Percentiles rank a stretch among this genome's conserved stretches.
These are phyloP conservation scores for Cronartium quercuum DNA, from an alignment of 1,284 basidiomycete species.

Conservation along the genomic window DNA sequence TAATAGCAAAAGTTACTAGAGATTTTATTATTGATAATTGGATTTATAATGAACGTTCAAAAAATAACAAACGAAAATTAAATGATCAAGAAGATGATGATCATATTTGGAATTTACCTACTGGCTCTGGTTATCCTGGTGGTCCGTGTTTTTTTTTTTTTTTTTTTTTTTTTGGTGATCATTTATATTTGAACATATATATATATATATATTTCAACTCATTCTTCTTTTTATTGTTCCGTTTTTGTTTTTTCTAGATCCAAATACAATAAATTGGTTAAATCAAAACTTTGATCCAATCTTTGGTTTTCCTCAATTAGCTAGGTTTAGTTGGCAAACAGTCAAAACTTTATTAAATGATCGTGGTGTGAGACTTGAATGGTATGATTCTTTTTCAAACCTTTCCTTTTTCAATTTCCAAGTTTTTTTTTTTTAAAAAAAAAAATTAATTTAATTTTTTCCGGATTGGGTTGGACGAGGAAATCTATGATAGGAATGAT, in stretches of 20 bases:
- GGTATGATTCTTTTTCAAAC: constrained; percentile 56
- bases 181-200: too few species aligned
- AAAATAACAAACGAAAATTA: constrained; percentile 14
- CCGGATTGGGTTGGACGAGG: not conserved
- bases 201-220: not conserved
- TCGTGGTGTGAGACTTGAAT: constrained; percentile 66
- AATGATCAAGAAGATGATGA: not conserved
- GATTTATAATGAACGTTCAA: constrained; percentile 54
- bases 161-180: not conserved
- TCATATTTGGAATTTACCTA: constrained; percentile 7
- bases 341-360: constrained; percentile 81
- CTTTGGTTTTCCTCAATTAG: constrained; percentile 86
- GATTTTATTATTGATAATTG: constrained; percentile 84
- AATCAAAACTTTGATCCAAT: constrained; percentile 70
- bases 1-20: constrained; percentile 92
- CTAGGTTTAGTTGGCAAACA: constrained; percentile 92
- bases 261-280: constrained; percentile 84
- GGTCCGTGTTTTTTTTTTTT: constrained; percentile 53
- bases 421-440: not conserved
- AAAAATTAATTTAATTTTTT: too few species aligned
- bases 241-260: constrained; percentile 57
- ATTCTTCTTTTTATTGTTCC: constrained; percentile 20
- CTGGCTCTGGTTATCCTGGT: constrained; percentile 58
- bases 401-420: constrained; percentile 1
- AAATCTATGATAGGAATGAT: constrained; percentile 63